These are phyloP conservation scores for Conoideocrella luteorostrata DNA, from an alignment of 2,329 filamentous ascomycete genomes.

Conservation along the genomic window DNA sequence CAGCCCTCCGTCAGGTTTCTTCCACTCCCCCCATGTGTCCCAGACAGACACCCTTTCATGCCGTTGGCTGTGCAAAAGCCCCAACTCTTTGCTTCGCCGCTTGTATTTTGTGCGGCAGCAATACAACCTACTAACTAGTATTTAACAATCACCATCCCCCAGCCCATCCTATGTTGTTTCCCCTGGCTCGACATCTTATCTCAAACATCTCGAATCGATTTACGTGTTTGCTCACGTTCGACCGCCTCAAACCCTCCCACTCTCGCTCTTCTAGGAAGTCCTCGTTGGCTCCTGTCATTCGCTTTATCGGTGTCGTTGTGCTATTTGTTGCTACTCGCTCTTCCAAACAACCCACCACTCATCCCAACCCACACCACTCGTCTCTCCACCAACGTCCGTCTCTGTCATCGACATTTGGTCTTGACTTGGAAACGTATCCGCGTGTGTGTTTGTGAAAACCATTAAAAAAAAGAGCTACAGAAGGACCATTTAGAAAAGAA, in stretches of 20 bases:
- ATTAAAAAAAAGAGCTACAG: not conserved
- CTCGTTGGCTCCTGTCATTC: conserved; percentile 71
- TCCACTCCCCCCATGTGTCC: not conserved
- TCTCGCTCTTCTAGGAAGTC: conserved; percentile 52
- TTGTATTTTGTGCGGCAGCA: too few relatives aligned
- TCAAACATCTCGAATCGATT: conserved; percentile 7
- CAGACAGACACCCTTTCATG: not conserved
- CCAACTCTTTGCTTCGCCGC: not conserved
- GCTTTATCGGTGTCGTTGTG: conserved; percentile 51
- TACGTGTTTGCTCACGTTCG: conserved; percentile 35
- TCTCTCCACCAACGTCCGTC: conserved; percentile 7
- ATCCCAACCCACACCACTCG: too few relatives aligned
- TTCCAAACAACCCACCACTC: conserved; percentile 20
- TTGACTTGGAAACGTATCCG: not conserved
- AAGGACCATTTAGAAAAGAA: not conserved
- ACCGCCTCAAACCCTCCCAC: conserved; percentile 36
- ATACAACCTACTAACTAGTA: conserved; percentile 1
- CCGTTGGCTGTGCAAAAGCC: not conserved
- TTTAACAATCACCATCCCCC: conserved; percentile 12
- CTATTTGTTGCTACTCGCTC: conserved; percentile 39
- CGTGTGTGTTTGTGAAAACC: not conserved
- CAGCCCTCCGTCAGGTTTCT: not conserved
- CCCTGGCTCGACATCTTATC: conserved; percentile 8
- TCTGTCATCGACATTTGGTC: conserved; percentile 6
- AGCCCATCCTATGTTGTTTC: not conserved